Evolutionary conservation across 2,329 filamentous ascomycete species (phyloP).

Genomic region (Apiospora koreana): DNA sequence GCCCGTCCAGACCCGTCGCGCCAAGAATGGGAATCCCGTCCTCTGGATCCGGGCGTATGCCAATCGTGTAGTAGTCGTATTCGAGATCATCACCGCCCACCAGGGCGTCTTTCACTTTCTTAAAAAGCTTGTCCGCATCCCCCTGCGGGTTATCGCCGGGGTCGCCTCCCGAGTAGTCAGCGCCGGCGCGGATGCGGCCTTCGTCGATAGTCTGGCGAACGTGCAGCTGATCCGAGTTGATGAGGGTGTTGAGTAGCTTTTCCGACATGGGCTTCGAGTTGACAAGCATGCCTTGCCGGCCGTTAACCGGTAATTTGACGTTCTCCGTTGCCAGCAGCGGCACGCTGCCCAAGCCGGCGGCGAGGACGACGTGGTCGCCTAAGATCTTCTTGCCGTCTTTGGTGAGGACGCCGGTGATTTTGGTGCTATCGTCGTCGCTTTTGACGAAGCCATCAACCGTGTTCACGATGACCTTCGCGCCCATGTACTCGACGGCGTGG

Average conservation of each 20-base stretch:
- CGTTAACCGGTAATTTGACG: conserved; percentile 25
- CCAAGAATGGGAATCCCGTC: conserved; percentile 33
- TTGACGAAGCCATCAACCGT: conserved; percentile 17
- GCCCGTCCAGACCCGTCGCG: conserved; percentile 25
- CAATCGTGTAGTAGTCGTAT: conserved; percentile 31
- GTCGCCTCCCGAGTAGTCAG: conserved; percentile 25
- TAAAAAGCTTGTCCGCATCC: conserved; percentile 26
- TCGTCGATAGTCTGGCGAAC: conserved; percentile 30
- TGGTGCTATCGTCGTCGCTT: conserved; percentile 21
- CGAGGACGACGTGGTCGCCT: conserved; percentile 29
- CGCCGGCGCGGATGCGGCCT: conserved; percentile 27
- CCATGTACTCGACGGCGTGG: not conserved
- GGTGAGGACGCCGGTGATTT: conserved; percentile 14
- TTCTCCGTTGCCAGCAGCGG: conserved; percentile 25
- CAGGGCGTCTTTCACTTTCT: conserved; percentile 21
- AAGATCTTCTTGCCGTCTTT: conserved; percentile 18
- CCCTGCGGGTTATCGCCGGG: conserved; percentile 24
- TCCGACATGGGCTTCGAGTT: conserved; percentile 27
- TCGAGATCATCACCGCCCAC: conserved; percentile 24
- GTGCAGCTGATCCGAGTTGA: conserved; percentile 27
- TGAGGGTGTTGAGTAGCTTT: conserved; percentile 23
- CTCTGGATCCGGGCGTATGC: conserved; percentile 26
- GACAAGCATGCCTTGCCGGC: conserved; percentile 29
- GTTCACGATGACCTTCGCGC: not conserved
- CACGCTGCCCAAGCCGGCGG: conserved; percentile 30